phyloP scores from a whole-genome alignment of 2,329 filamentous ascomycete species.

The Aspergillus caelatus region DNA sequence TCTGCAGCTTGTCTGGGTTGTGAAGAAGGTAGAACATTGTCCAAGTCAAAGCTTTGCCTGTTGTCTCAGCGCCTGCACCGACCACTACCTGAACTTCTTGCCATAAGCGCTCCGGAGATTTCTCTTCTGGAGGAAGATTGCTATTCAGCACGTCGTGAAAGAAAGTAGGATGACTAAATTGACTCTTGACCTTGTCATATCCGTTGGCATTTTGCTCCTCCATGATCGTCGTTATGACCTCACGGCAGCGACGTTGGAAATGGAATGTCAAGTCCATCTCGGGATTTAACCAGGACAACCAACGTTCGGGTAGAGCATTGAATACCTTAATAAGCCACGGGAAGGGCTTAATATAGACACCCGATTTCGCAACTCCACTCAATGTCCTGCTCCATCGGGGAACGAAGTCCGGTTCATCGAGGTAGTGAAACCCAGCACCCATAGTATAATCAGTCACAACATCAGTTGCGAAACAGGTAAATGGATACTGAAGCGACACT shows the following conservation, averaged over 20 bases:
- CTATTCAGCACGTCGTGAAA: constrained; percentile 36
- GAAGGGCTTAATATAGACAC: constrained; percentile 17
- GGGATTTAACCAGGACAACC: constrained; percentile 8
- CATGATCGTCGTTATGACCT: constrained; percentile 13
- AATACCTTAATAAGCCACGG: constrained; percentile 17
- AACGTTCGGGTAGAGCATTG: constrained; percentile 5
- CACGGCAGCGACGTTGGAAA: constrained; percentile 19
- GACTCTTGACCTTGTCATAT: constrained; percentile 8
- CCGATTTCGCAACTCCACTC: constrained; percentile 17
- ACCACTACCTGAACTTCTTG: constrained; percentile 35
- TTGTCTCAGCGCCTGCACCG: constrained; percentile 30
- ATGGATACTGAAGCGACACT: constrained; percentile 27
- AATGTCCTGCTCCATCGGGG: constrained; percentile 30
- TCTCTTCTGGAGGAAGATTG: constrained; percentile 34
- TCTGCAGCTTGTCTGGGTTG: constrained; percentile 18
- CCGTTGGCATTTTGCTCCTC: constrained; percentile 18
- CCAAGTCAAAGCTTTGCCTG: constrained; percentile 12
- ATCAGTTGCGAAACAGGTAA: constrained; percentile 45
- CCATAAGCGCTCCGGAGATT: constrained; percentile 33
- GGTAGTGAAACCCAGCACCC: constrained; percentile 25
- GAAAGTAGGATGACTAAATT: constrained; percentile 23
- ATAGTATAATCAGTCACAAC: constrained; percentile 47
- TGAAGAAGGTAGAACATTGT: constrained; percentile 16
- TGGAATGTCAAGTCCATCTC: constrained; percentile 17
- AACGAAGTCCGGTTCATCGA: constrained; percentile 28